Conservation (phyloP, 306 rosid genomes). For the Medicago ruthenica region DNA sequence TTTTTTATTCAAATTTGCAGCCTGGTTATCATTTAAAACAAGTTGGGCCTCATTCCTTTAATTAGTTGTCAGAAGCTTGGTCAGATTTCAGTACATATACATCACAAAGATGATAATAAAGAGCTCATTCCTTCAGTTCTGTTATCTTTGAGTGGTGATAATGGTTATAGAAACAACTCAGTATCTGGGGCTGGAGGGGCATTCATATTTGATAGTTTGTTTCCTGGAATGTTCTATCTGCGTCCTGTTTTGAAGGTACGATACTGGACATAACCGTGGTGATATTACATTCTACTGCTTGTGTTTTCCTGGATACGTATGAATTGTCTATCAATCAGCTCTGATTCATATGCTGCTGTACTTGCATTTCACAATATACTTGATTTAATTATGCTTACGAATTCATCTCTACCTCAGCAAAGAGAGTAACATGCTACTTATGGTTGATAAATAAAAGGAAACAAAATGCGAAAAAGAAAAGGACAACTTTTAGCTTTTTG, state of each 20-base stretch:
- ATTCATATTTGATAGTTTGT: conserved; percentile 76
- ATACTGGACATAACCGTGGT: conserved; percentile 29
- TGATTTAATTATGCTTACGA: conserved; percentile 41
- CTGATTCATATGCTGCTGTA: conserved; percentile 35
- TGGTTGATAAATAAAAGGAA: conserved; percentile 20
- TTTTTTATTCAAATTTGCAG: conserved; percentile 57
- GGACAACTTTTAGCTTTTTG: conserved; percentile 11
- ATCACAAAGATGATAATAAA: conserved; percentile 67
- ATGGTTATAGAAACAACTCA: conserved; percentile 95
- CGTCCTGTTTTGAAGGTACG: conserved; percentile 96
- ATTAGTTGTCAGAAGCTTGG: conserved; percentile 97
- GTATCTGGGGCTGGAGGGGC: conserved; percentile 83
- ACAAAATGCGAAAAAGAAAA: conserved; percentile 29
- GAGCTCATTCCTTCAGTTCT: conserved; percentile 90
- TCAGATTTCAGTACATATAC: conserved; percentile 76
- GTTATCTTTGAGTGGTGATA: conserved; percentile 89
- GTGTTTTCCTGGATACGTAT: conserved; percentile 21
- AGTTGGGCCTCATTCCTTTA: conserved; percentile 80
- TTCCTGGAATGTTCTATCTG: conserved; percentile 94
- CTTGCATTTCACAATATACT: conserved; percentile 24
- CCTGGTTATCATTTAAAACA: conserved; percentile 85
- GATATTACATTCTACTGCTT: conserved; percentile 39
- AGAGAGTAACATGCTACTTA: conserved; percentile 17
- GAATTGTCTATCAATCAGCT: conserved; percentile 26
- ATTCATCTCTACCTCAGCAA: conserved; percentile 21